Base-by-base conservation (phyloP, 768 basidiomycete genomes). In the Tulasnella calospora region DNA sequence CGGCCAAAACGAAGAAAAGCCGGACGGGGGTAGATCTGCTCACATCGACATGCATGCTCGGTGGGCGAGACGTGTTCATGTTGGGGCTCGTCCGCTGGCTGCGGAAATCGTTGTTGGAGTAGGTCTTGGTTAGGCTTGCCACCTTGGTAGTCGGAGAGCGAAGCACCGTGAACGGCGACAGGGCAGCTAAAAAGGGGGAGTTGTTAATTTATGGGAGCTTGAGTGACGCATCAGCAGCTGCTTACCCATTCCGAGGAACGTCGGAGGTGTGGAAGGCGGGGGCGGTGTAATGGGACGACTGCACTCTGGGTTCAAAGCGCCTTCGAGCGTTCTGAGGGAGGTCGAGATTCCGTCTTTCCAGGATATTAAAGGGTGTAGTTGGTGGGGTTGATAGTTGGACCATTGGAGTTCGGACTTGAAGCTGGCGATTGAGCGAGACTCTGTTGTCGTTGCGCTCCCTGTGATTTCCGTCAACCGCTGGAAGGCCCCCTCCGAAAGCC, bases 1-100 rank as follows among this genome's bases (percentile, higher is more conserved):
- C n/a, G 4, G 69, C 71, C 9, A 17, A 27, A n/a, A 4, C n/a
- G n/a, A 40, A 23, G 10, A 21, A 35, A n/a, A 36, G 41, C 9
- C 4, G 33, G n/a, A 51, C 21, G 23, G 33, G 30, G 13, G 1
- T 15, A 38, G 21, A 47, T 74, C 36, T 35, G 33, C 90, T 83
- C 84, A 91, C 90, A 82, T 91, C 90, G 76, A 91, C 94, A 84
- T 95, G 94, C 86, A 90, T 91, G 84, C 94, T 95, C 13, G 94
- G 94, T 69, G 95, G 86, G 81, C 94, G 87, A 84, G 94, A 95
- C 77, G 93, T 95, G 82, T 95, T 95, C 83, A 93, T 89, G 81
- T 92, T 88, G 41, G 92, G 88, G 57, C 86, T 85, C 83, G 91
- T 90, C 72, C 94, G 86, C 80, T 94, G 85, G 82, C 92, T 89